Evolutionary conservation across 2,329 filamentous ascomycete species (phyloP).

Genomic region (Aspergillus clavatus): DNA sequence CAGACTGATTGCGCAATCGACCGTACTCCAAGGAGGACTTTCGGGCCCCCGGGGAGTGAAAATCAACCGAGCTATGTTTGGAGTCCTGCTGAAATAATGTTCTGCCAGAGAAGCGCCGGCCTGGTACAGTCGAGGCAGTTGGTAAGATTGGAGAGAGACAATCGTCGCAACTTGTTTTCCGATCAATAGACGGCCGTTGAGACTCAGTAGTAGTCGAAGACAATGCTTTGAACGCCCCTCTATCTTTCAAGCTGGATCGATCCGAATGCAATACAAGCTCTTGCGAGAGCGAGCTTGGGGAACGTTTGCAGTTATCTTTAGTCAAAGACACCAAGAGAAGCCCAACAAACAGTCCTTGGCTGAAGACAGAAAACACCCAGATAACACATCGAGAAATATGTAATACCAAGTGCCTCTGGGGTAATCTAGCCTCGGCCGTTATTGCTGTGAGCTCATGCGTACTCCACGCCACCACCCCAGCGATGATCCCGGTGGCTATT

Average conservation of each 20-base stretch:
- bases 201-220: conserved; percentile 11
- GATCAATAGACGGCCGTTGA: conserved; percentile 10
- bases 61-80: conserved; percentile 22
- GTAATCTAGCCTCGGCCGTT: not conserved
- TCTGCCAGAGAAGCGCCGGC: conserved; percentile 28
- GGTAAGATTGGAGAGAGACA: conserved; percentile 9
- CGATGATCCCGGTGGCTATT: conserved; percentile 22
- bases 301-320: conserved; percentile 11
- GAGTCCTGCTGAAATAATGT: conserved; percentile 25
- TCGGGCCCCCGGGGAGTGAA: conserved; percentile 10
- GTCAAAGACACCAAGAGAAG: conserved; percentile 20
- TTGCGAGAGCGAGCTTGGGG: conserved; percentile 21
- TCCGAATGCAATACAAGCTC: conserved; percentile 21
- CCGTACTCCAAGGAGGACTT: conserved; percentile 8
- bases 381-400: conserved; percentile 35
- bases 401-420: conserved; percentile 8
- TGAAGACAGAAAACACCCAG: conserved; percentile 31
- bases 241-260: conserved; percentile 7
- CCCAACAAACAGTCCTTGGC: conserved; percentile 29
- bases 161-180: conserved; percentile 12
- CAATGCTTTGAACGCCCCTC: conserved; percentile 4
- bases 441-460: conserved; percentile 10
- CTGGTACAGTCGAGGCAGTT: conserved; percentile 22
- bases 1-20: conserved; percentile 3
- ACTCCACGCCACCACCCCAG: conserved; percentile 26